Evolutionary conservation across 805 yeast genomes (phyloP), one percentile per base, ranked within the genome.

Genomic region (Starmerella davenportii): DNA sequence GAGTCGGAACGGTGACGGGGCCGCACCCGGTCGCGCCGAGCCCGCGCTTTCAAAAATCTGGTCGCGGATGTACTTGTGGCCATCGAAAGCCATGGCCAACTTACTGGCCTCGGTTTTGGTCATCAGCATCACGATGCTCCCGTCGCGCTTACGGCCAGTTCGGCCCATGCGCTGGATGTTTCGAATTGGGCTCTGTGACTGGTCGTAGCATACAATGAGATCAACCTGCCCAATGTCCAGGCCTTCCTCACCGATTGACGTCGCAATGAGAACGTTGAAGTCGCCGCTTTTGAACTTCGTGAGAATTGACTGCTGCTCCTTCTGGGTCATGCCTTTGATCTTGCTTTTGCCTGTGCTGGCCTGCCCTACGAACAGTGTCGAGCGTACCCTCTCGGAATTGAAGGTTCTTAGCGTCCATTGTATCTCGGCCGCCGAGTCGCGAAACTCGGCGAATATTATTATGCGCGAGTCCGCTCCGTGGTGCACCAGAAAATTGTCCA

Each of bases 221-320:
- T 90, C 98, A 38, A 90, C 99, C 55, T 92, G 95, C 24, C 98
- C 98, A 47, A 90, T 92, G 63, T 90, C 98, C 46, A 90, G 66
- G 34, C 99, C 99, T 63, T 90, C 99, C 56, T 90, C 99, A 35
- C 96, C 99, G 53, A 90, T 87, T 0, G 95, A 84, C 0, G 99
- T 90, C 4, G 96, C 95, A 4, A 90, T 94, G 17, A 90, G 60
- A 7, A 81, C 73, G 52, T 90, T 92, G 51, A 71, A 70, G 1
- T 58, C 64, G 5, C 93, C 95, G 0, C 57, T 51, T 50, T 76
- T 79, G 59, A 90, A 90, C 41, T 74, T 65, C 23, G 68, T 67
- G 21, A 90, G 76, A 9, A 81, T 68, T 40, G 75, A 76, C 48
- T 81, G 82, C 51, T 90, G 99, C 33, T 70, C 66, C 50, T 79